Evolutionary conservation across 306 rosid species (phyloP).

Genomic region (Cajanus cajan): DNA sequence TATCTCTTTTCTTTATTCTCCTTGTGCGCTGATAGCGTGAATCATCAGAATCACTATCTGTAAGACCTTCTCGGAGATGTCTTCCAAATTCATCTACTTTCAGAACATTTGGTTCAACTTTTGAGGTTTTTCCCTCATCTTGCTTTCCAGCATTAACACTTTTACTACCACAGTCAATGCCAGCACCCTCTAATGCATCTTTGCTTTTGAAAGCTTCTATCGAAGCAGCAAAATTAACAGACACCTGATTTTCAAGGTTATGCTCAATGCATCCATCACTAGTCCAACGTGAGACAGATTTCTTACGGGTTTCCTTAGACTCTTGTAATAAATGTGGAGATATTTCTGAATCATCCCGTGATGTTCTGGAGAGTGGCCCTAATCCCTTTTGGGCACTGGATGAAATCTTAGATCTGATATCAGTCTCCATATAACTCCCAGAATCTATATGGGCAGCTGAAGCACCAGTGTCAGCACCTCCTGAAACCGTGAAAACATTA

Average conservation of each 20-base stretch:
- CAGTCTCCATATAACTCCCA: slow-evolving; percentile 32
- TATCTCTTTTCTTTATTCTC: slow-evolving; percentile 55
- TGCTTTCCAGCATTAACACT: slow-evolving; percentile 37
- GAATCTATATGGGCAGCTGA: slow-evolving; percentile 33
- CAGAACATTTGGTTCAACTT: slow-evolving; percentile 40
- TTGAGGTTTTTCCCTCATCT: slow-evolving; percentile 42
- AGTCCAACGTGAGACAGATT: slow-evolving; percentile 29
- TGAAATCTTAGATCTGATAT: slow-evolving; percentile 34
- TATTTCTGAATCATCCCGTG: slow-evolving; percentile 35
- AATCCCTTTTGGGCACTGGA: slow-evolving; percentile 28
- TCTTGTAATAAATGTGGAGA: slow-evolving; percentile 37
- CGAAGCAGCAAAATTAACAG: slow-evolving; percentile 30
- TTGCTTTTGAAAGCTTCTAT: slow-evolving; percentile 37
- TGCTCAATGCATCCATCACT: slow-evolving; percentile 36
- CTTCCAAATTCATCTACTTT: slow-evolving; percentile 93
- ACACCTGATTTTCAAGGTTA: slow-evolving; percentile 41
- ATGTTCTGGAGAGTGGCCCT: slow-evolving; percentile 33
- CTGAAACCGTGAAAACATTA: slow-evolving; percentile 32
- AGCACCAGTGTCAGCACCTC: slow-evolving; percentile 38
- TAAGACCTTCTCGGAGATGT: slow-evolving; percentile 59
- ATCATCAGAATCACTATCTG: slow-evolving; percentile 74
- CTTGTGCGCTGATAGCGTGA: slow-evolving; percentile 44
- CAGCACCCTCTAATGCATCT: slow-evolving; percentile 37
- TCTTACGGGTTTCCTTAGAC: slow-evolving; percentile 25
- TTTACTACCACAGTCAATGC: slow-evolving; percentile 36